These are phyloP conservation scores for Candida tibetensis DNA, from an alignment of 805 yeast genomes.

Conservation along the genomic window DNA sequence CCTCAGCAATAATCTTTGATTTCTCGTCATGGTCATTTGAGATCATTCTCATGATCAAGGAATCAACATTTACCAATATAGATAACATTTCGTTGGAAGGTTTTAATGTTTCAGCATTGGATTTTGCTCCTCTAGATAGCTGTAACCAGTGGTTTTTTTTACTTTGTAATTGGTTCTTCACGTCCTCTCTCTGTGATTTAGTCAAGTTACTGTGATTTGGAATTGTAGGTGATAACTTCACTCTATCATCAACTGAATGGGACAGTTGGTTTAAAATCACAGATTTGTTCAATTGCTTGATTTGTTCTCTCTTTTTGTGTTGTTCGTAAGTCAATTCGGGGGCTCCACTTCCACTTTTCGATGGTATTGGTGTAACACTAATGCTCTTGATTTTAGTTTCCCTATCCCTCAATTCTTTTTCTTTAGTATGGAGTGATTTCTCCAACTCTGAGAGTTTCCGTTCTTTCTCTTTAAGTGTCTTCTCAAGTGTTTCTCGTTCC, in stretches of 20 bases:
- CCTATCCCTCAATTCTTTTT: slow-evolving; percentile 4
- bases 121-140: slow-evolving; percentile 35
- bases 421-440: slow-evolving; percentile 5
- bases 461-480: slow-evolving; percentile 8
- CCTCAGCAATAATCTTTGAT: slow-evolving; percentile 21
- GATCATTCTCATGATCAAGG: slow-evolving; percentile 34
- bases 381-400: background rate
- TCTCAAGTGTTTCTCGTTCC: slow-evolving; percentile 9
- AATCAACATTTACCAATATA: slow-evolving; percentile 33
- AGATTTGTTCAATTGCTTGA: slow-evolving; percentile 19
- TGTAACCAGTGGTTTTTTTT: slow-evolving; percentile 34
- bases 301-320: slow-evolving; percentile 16
- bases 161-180: slow-evolving; percentile 16
- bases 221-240: slow-evolving; percentile 1
- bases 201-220: slow-evolving; percentile 4
- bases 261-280: slow-evolving; percentile 13
- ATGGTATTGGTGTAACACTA: background rate
- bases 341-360: background rate
- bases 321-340: slow-evolving; percentile 7
- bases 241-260: slow-evolving; percentile 7
- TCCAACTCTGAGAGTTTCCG: slow-evolving; percentile 8
- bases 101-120: slow-evolving; percentile 33
- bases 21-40: slow-evolving; percentile 39
- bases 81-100: slow-evolving; percentile 23
- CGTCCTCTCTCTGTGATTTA: slow-evolving; percentile 10